Evolutionary conservation across 768 basidiomycete species (phyloP).

Genomic region (Leccinum truebloodii): DNA sequence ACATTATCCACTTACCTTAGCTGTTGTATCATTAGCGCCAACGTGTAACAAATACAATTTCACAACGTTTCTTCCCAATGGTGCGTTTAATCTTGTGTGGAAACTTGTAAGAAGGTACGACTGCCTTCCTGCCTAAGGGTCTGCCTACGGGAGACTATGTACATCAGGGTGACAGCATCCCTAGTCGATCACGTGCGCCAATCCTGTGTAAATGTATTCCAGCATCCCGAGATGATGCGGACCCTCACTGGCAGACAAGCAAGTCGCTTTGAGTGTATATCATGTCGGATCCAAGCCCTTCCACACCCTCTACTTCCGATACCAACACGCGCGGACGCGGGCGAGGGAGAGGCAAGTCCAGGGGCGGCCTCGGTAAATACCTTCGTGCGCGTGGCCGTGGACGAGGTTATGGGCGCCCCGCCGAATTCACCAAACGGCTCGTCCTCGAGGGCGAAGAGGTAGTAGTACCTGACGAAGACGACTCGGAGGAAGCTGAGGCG

Average conservation of each 20-base stretch:
- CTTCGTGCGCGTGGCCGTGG: slow-evolving; percentile 72
- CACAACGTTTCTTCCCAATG: not conserved
- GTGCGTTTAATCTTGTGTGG: not conserved
- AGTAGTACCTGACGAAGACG: slow-evolving; percentile 27
- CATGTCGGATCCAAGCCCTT: slow-evolving; percentile 18
- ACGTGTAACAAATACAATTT: slow-evolving; percentile 7
- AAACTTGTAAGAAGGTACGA: too few species aligned
- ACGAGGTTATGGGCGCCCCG: slow-evolving; percentile 60
- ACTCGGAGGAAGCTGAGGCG: slow-evolving; percentile 50
- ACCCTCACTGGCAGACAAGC: not conserved
- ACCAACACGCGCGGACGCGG: slow-evolving; percentile 38
- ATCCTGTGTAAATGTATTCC: not conserved
- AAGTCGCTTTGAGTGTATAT: not conserved
- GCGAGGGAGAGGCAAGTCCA: slow-evolving; percentile 54
- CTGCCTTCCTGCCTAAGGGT: too few species aligned
- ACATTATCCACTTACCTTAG: not conserved
- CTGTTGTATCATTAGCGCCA: slow-evolving; percentile 19
- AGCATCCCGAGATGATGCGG: too few species aligned
- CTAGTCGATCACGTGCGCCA: not conserved
- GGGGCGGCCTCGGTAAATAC: slow-evolving; percentile 74
- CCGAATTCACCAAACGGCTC: slow-evolving; percentile 63
- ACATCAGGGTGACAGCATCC: not conserved
- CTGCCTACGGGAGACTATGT: too few species aligned
- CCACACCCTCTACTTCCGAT: slow-evolving; percentile 10
- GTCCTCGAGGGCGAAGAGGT: slow-evolving; percentile 57